Evolutionary conservation across 176 grass and related monocot species (phyloP), one percentile per base, ranked within the genome.

Genomic region (Avena atlantica): DNA sequence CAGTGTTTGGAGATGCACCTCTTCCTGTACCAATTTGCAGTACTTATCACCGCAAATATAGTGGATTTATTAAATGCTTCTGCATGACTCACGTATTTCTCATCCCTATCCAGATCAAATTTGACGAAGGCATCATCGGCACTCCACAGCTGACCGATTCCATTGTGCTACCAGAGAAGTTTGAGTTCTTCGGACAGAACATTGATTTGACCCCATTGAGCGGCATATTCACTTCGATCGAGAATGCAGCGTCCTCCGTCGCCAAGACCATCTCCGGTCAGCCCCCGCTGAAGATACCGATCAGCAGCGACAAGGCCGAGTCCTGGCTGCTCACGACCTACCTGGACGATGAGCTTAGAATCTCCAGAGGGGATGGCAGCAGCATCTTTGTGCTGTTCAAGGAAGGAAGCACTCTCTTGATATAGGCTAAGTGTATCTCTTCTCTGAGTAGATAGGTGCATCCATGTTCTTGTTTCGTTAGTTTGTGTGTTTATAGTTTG

Each of bases 321-420:
- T 94, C 93, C 3, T 98, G 96, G 96, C 75, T 98, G 82, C 93
- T 98, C 69, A 98, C 96, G 42, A 98, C 96, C 24, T 98, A 93
- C 86, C 93, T 98, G 53, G 96, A 98, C 19, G 89, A 90, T 21
- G 93, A 94, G 70, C 88, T 98, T 16, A 92, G 93, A 80, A 92
- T 98, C 80, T 96, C 96, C 2, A 89, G 96, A 78, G 87, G 86
- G 0, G 96, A 96, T 44, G 92, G 89, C 2, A 78, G 89, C 90
- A 93, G 87, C 47, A 83, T 98, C 63, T 98, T 94, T 74, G 87
- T 98, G 64, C 93, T 98, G 16, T 78, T 93, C 68, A 96, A 96
- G 82, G 92, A 96, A 77, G 84, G 92, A 57, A 92, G 92, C 81
- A 68, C 76, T 8, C 93, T 96, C 36, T 48, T 91, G 42, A 51